A percentile compares a stretch with the other conserved stretches of the same genome.
Evolutionary conservation across 2,329 filamentous ascomycete genomes (phyloP).

Genomic region (Nothophaeocryptopus gaeumannii): DNA sequence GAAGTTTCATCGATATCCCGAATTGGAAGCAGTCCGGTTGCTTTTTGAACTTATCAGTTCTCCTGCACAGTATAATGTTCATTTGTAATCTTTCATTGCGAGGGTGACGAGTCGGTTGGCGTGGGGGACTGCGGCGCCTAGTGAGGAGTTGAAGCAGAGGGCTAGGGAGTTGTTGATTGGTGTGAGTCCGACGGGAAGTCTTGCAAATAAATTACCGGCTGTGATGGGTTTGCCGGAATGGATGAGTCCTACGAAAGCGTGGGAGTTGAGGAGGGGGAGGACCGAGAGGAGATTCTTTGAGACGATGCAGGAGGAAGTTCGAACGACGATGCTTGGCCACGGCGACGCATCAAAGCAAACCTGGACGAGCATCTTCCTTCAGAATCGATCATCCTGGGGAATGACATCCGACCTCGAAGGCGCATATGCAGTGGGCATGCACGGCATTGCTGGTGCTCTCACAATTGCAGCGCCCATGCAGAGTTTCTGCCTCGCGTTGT

Average conservation of each 20-base stretch:
- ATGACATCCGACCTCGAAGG: constrained; percentile 46
- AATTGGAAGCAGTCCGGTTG: constrained; percentile 46
- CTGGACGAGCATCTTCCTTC: constrained; percentile 46
- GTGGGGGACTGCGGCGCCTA: constrained; percentile 45
- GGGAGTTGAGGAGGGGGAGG: constrained; percentile 43
- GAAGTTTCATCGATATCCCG: constrained; percentile 44
- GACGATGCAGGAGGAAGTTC: constrained; percentile 44
- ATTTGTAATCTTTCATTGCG: constrained; percentile 45
- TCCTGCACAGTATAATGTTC: constrained; percentile 43
- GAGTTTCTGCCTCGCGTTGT: constrained; percentile 41
- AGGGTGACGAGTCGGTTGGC: constrained; percentile 48
- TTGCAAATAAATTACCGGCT: constrained; percentile 47
- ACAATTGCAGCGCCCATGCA: constrained; percentile 49
- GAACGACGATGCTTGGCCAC: constrained; percentile 28
- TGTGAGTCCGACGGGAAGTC: constrained; percentile 46
- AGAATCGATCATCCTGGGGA: constrained; percentile 39
- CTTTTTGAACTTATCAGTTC: constrained; percentile 45
- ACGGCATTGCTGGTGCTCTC: constrained; percentile 47
- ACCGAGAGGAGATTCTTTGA: constrained; percentile 46
- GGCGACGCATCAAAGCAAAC: constrained; percentile 25
- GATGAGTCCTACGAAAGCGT: constrained; percentile 43
- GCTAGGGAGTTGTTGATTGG: constrained; percentile 47
- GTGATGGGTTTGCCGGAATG: constrained; percentile 46
- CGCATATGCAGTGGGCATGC: constrained; percentile 48
- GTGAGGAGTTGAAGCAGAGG: constrained; percentile 48